A percentile compares a stretch with the other conserved stretches of the same genome.
Conservation (phyloP, 2,329 filamentous ascomycete genomes). For the Pseudocercospora pini-densiflorae region DNA sequence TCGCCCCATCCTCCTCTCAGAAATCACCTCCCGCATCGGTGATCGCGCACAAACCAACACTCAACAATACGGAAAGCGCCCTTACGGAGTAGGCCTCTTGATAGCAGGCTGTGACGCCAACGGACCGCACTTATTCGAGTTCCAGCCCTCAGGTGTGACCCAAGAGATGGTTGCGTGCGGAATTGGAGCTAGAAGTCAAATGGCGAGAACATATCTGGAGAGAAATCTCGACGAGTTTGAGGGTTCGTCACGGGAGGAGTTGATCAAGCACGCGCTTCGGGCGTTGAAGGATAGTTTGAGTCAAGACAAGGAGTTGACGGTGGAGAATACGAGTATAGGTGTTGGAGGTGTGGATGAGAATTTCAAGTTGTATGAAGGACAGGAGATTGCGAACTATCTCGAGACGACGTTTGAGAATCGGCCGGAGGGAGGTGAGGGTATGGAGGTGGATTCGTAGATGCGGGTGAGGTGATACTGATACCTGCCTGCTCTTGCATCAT, state of each 20-base stretch:
- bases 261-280: constrained; percentile 86
- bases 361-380: constrained; percentile 90
- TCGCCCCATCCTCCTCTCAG: constrained; percentile 86
- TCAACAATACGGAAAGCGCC: constrained; percentile 94
- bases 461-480: background rate
- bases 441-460: constrained; percentile 36
- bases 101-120: constrained; percentile 93
- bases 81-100: constrained; percentile 92
- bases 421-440: constrained; percentile 38
- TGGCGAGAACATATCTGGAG: constrained; percentile 97
- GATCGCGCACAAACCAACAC: constrained; percentile 98
- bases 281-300: constrained; percentile 94
- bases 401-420: constrained; percentile 65
- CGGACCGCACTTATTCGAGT: constrained; percentile 96
- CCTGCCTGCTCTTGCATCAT: constrained; percentile 14
- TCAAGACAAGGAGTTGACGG: constrained; percentile 96
- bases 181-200: constrained; percentile 94
- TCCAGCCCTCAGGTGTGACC: constrained; percentile 94
- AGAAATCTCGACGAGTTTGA: constrained; percentile 85
- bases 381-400: constrained; percentile 83
- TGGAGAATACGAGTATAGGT: constrained; percentile 94
- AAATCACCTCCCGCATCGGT: constrained; percentile 88
- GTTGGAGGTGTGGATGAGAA: constrained; percentile 85
- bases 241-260: constrained; percentile 75
- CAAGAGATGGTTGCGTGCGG: constrained; percentile 97